Evolutionary conservation across 169 alveolate species (phyloP).

Genomic region (Plasmodium blacklocki): DNA sequence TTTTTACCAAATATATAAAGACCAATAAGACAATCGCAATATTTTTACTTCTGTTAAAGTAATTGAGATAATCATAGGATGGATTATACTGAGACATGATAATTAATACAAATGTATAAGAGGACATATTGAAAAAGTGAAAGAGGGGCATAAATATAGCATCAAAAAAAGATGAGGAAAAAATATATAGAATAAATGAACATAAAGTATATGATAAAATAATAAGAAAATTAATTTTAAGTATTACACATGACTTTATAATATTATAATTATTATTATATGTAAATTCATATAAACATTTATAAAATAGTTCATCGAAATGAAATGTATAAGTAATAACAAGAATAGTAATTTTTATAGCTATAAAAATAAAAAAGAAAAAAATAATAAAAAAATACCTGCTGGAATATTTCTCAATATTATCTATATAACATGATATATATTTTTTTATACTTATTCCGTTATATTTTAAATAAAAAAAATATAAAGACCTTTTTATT

Average conservation of each 20-base stretch:
- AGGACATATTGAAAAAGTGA: conserved; percentile 13
- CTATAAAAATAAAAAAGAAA: conserved; percentile 45
- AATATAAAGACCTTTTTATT: conserved; percentile 2
- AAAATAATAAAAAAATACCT: conserved; percentile 18
- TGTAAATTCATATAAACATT: conserved; percentile 28
- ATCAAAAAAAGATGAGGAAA: conserved; percentile 32
- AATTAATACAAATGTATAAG: conserved; percentile 26
- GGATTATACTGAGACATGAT: conserved; percentile 25
- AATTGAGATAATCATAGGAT: conserved; percentile 14
- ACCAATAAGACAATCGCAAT: conserved; percentile 18
- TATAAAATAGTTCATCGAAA: conserved; percentile 21
- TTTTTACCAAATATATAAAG: conserved; percentile 28
- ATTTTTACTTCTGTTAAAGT: conserved; percentile 32
- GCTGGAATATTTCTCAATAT: conserved; percentile 21
- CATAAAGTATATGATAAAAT: conserved; percentile 20
- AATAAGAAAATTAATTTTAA: conserved; percentile 18
- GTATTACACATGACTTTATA: conserved; percentile 14
- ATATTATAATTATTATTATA: conserved; percentile 4
- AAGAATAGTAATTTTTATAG: conserved; percentile 43
- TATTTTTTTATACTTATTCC: conserved; percentile 35
- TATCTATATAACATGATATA: conserved; percentile 49
- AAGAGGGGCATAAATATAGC: conserved; percentile 38
- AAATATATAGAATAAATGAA: conserved; percentile 5
- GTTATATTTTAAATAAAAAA: conserved; percentile 30
- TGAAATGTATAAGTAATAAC: conserved; percentile 36